phyloP scores from a whole-genome alignment of 768 basidiomycete genomes.

The Mycena olivaceomarginata region DNA sequence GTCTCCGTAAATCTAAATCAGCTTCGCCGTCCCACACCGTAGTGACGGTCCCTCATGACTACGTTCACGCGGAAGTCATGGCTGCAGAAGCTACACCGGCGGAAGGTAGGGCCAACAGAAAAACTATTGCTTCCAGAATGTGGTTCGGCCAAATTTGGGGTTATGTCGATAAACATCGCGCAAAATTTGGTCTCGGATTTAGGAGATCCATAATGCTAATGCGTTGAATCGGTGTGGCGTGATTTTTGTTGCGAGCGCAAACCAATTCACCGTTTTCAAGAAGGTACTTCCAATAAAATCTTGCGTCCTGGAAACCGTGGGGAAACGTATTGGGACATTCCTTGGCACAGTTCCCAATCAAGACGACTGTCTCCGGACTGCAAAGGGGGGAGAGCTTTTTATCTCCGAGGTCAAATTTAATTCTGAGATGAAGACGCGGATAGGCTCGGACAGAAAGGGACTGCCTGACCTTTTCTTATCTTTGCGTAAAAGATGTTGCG shows the following conservation, averaged over 20 bases:
- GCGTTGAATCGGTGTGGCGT: too few relatives aligned
- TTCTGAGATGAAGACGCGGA: too few relatives aligned
- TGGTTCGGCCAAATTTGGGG: neutral
- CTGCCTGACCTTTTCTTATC: too few relatives aligned
- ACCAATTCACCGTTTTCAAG: neutral
- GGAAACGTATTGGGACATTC: neutral
- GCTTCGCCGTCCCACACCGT: slow-evolving; percentile 2
- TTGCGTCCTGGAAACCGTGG: neutral
- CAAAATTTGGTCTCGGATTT: neutral
- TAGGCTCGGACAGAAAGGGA: too few relatives aligned
- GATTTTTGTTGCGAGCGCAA: too few relatives aligned
- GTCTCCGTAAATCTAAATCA: neutral
- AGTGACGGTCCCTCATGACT: neutral
- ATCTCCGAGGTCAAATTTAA: neutral
- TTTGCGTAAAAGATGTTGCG: too few relatives aligned
- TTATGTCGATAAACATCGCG: slow-evolving; percentile 3
- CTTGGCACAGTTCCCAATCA: neutral
- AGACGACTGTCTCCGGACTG: neutral
- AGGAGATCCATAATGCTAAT: too few relatives aligned
- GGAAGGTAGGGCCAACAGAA: neutral
- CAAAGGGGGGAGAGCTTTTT: neutral
- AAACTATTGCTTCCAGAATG: neutral
- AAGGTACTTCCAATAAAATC: slow-evolving; percentile 1
- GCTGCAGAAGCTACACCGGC: too few relatives aligned
- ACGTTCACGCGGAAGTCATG: neutral